phyloP scores from a whole-genome alignment of 805 yeast genomes.

The Wickerhamiella alocasiicola region DNA sequence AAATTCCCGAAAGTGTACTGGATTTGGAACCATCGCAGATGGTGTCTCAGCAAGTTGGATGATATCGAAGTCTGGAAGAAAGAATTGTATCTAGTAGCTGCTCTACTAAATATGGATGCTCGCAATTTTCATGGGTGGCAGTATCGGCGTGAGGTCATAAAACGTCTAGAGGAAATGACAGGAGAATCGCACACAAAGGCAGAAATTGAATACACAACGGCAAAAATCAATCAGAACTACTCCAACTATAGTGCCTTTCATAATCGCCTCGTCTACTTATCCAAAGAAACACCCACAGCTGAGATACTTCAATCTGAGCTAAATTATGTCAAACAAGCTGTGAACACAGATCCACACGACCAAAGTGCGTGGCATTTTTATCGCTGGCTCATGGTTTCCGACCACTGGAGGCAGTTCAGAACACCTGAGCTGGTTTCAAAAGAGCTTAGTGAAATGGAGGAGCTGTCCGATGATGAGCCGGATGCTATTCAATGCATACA shows the following conservation, averaged over 20 bases:
- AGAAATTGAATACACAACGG: constrained; percentile 69
- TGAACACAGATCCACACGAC: constrained; percentile 87
- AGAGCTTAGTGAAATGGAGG: constrained; percentile 40
- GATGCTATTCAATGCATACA: constrained; percentile 70
- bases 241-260: constrained; percentile 97
- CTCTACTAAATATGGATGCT: constrained; percentile 56
- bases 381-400: constrained; percentile 52
- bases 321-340: constrained; percentile 61
- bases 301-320: constrained; percentile 42
- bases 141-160: constrained; percentile 64
- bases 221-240: constrained; percentile 66
- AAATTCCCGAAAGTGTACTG: constrained; percentile 82
- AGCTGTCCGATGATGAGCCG: constrained; percentile 59
- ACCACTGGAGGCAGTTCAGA: constrained; percentile 29
- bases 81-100: constrained; percentile 60
- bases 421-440: constrained; percentile 29
- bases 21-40: constrained; percentile 89
- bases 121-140: constrained; percentile 96
- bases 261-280: constrained; percentile 56
- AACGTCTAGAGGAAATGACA: constrained; percentile 22
- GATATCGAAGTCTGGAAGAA: constrained; percentile 43
- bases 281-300: constrained; percentile 29
- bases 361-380: constrained; percentile 87
- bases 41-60: constrained; percentile 45
- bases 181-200: constrained; percentile 21